Evolutionary conservation across 352 stramenopile genomes (phyloP).

Genomic region (Pythium utonaiense): DNA sequence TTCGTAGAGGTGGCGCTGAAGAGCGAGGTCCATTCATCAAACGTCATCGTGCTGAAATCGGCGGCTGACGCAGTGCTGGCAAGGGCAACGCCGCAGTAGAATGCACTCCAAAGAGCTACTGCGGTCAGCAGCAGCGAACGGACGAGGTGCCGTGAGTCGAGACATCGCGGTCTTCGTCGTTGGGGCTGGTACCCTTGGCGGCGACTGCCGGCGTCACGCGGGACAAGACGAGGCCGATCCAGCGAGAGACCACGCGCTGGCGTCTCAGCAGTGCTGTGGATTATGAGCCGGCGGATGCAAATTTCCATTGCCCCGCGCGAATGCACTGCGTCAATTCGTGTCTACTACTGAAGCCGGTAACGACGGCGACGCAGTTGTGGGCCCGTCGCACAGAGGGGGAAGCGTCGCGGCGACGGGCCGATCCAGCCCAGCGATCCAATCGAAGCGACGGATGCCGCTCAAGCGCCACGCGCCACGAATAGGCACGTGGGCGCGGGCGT

Average conservation of each 20-base stretch:
- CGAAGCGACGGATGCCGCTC: neutral
- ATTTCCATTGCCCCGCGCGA: too few relatives aligned
- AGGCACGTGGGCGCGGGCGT: too few relatives aligned
- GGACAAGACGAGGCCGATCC: too few relatives aligned
- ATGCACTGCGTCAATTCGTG: too few relatives aligned
- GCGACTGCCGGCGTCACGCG: too few relatives aligned
- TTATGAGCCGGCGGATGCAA: too few relatives aligned
- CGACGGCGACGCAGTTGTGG: too few relatives aligned
- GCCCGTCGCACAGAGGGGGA: too few relatives aligned
- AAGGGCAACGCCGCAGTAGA: neutral
- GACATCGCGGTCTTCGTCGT: neutral
- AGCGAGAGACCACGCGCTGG: too few relatives aligned
- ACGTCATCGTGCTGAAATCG: conserved; percentile 6
- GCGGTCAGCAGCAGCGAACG: neutral
- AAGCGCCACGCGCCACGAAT: neutral
- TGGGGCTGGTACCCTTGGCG: neutral
- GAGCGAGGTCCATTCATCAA: conserved; percentile 11
- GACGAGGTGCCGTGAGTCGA: neutral
- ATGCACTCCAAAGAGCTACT: neutral
- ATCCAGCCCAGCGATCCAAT: neutral
- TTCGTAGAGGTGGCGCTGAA: neutral
- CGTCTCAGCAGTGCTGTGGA: too few relatives aligned
- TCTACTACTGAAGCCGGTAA: too few relatives aligned
- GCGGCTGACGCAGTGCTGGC: neutral
- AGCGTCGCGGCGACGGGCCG: neutral